These are phyloP conservation scores for Cladosporium halotolerans DNA, from an alignment of 2,329 filamentous ascomycete genomes.

Conservation along the genomic window DNA sequence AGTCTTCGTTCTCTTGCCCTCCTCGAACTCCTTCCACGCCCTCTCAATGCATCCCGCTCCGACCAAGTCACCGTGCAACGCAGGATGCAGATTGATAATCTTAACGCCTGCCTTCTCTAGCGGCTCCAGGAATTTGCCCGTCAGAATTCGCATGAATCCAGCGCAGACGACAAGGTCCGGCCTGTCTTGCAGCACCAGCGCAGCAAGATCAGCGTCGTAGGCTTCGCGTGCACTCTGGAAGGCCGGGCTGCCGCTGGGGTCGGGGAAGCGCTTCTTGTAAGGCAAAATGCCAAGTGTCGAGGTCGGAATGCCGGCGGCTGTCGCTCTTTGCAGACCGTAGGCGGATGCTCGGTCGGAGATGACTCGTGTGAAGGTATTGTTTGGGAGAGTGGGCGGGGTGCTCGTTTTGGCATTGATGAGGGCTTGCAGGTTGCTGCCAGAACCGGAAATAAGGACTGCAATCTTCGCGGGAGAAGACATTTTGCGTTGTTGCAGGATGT, in stretches of 20 bases:
- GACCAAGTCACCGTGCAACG: conserved; percentile 67
- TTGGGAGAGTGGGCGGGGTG: conserved; percentile 42
- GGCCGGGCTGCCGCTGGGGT: conserved; percentile 38
- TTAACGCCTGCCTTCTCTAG: conserved; percentile 55
- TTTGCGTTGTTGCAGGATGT: not conserved
- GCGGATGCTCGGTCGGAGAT: conserved; percentile 61
- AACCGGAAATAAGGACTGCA: conserved; percentile 55
- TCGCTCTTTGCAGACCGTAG: conserved; percentile 57
- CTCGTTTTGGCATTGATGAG: conserved; percentile 61
- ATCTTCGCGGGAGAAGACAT: conserved; percentile 20
- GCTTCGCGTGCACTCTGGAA: conserved; percentile 49
- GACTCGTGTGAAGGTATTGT: conserved; percentile 54
- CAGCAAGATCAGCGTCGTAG: conserved; percentile 71
- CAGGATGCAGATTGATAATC: conserved; percentile 79
- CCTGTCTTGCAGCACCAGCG: conserved; percentile 55
- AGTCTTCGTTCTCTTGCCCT: conserved; percentile 59
- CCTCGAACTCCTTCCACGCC: conserved; percentile 67
- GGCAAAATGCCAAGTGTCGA: conserved; percentile 76
- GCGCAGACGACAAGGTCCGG: conserved; percentile 75
- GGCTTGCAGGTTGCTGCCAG: conserved; percentile 73
- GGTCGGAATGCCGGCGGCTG: conserved; percentile 58
- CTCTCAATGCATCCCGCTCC: conserved; percentile 67
- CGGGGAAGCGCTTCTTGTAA: conserved; percentile 64
- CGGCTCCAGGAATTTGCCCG: conserved; percentile 61
- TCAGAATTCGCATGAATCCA: conserved; percentile 83